Conservation (phyloP, 352 stramenopile genomes). For the Phytopythium boreale region DNA sequence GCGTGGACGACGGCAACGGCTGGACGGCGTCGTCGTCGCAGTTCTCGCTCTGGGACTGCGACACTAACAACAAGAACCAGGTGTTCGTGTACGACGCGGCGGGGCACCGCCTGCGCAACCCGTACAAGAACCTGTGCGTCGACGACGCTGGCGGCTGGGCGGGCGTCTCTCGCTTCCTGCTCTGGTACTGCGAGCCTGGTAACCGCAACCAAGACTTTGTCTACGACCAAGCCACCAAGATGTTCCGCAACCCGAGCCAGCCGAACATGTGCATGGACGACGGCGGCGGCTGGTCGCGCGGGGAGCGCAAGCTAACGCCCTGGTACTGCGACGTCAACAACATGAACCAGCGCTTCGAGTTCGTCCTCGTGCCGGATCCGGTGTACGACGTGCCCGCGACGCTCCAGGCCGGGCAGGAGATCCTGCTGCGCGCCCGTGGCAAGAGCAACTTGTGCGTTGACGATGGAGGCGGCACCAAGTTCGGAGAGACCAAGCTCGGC, state of each 20-base stretch:
- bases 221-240: slow-evolving; percentile 21
- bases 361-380: slow-evolving; percentile 15
- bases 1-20: slow-evolving; percentile 26
- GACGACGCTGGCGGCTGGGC: slow-evolving; percentile 8
- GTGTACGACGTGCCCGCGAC: slow-evolving; percentile 10
- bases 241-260: slow-evolving; percentile 25
- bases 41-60: slow-evolving; percentile 17
- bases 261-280: slow-evolving; percentile 32
- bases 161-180: slow-evolving; percentile 8
- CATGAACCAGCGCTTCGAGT: slow-evolving; percentile 21
- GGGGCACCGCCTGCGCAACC: slow-evolving; percentile 13
- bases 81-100: slow-evolving; percentile 22
- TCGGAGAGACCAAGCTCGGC: slow-evolving; percentile 17
- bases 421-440: slow-evolving; percentile 19
- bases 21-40: slow-evolving; percentile 6
- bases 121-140: slow-evolving; percentile 1
- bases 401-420: slow-evolving; percentile 13
- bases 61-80: slow-evolving; percentile 18
- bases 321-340: slow-evolving; percentile 17
- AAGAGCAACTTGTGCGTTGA: slow-evolving; percentile 30
- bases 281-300: slow-evolving; percentile 9
- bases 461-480: slow-evolving; percentile 20
- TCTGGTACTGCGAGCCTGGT: slow-evolving; percentile 11
- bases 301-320: neutral
- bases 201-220: neutral